A percentile compares a stretch with the other conserved stretches of the same genome.
Conservation (phyloP, 2,329 filamentous ascomycete genomes). For the Diaporthe humulicola region DNA sequence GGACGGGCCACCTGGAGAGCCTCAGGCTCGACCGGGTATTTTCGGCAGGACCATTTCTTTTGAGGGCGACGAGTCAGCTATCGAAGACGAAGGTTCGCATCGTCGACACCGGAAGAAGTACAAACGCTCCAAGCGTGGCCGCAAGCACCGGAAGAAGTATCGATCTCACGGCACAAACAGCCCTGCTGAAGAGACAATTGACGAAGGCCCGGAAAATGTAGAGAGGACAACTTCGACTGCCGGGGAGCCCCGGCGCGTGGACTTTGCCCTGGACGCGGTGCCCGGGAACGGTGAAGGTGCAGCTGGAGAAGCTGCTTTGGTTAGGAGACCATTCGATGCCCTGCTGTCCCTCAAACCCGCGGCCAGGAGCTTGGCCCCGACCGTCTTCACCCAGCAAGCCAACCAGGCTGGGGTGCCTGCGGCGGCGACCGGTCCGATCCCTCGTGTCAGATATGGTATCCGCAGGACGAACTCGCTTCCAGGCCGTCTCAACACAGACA, state of each 20-base stretch:
- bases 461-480: constrained; percentile 82
- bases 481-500: constrained; percentile 69
- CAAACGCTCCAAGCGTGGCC: constrained; percentile 54
- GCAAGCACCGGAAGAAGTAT: constrained; percentile 61
- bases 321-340: constrained; percentile 64
- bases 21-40: constrained; percentile 50
- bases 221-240: constrained; percentile 41
- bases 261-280: constrained; percentile 61
- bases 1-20: constrained; percentile 55
- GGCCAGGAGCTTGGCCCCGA: constrained; percentile 77
- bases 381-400: constrained; percentile 72
- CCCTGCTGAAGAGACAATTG: constrained; percentile 50
- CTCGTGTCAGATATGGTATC: constrained; percentile 73
- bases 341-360: constrained; percentile 73
- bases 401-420: constrained; percentile 46
- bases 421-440: constrained; percentile 60
- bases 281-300: constrained; percentile 11
- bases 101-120: constrained; percentile 51
- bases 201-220: constrained; percentile 45
- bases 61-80: constrained; percentile 58
- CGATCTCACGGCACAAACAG: constrained; percentile 49
- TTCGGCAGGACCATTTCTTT: constrained; percentile 53
- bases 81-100: constrained; percentile 58
- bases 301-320: constrained; percentile 22
- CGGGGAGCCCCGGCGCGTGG: constrained; percentile 68